Evolutionary conservation across 2,329 filamentous ascomycete genomes (phyloP), one percentile per base, ranked within the genome.

Genomic region (Arthroderma sp.): DNA sequence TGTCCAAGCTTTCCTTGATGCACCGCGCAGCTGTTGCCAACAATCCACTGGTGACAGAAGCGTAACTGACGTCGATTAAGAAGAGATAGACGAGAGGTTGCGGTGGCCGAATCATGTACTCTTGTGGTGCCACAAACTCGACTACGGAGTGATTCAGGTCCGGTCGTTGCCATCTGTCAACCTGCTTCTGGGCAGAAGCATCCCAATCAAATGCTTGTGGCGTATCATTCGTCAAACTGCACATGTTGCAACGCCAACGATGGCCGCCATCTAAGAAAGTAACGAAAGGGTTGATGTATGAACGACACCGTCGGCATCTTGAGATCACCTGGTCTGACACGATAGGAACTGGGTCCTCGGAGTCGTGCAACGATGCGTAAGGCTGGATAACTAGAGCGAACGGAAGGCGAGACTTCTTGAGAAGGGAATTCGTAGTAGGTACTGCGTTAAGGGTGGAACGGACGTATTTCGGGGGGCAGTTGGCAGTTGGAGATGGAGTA

Each of bases 191-290:
- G 44, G 87, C 74, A 38, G 86, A 82, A 31, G 86, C 82, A 66
- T 98, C 91, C 91, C 91, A 98, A 63, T 98, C 91, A 54, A 98
- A 98, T 33, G 88, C 88, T 66, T 98, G 91, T n/a, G 91, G 91
- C 34, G 96, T 89, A 56, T 98, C 91, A 62, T 98, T 98, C 55
- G 88, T 95, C 52, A 98, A 73, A 65, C 94, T 96, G 66, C 91
- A 98, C 88, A 98, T 95, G 68, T 98, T 98, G 71, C 91, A 98
- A 59, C 89, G 82, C 91, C 91, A 98, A 60, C 91, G 78, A 68
- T 98, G 91, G 39, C 91, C 91, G 60, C 96, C 86, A 57, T 98
- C 91, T 49, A 98, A 71, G 69, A 98, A 98, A 39, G 86, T 86
- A 48, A 94, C 91, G 56, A 89, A 98, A 8, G 91, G 88, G 63